These are phyloP conservation scores for Pythium phragmitis DNA, from an alignment of 352 stramenopile species.

Conservation along the genomic window DNA sequence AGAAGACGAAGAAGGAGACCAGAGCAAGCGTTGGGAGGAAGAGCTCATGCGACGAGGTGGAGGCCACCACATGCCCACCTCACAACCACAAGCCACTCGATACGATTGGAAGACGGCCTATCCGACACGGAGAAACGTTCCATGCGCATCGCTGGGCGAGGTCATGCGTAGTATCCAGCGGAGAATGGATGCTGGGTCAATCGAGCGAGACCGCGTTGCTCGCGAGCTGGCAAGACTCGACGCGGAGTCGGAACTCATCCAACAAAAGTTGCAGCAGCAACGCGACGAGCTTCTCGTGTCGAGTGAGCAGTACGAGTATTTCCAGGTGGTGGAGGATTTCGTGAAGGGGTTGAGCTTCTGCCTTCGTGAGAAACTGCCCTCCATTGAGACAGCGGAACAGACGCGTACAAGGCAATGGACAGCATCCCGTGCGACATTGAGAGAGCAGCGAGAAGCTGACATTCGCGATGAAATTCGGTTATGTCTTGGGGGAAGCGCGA, in stretches of 20 bases:
- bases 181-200: constrained; percentile 39
- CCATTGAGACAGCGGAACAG: constrained; percentile 49
- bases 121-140: constrained; percentile 49
- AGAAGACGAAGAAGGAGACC: constrained; percentile 36
- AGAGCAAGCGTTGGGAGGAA: constrained; percentile 67
- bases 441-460: constrained; percentile 11
- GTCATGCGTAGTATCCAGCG: constrained; percentile 56
- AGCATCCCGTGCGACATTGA: constrained; percentile 3
- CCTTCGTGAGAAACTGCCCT: constrained; percentile 56
- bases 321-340: constrained; percentile 73
- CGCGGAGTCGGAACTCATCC: constrained; percentile 42
- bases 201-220: constrained; percentile 45
- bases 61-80: constrained; percentile 32
- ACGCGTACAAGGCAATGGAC: constrained; percentile 28
- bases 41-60: constrained; percentile 69
- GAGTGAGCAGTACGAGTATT: constrained; percentile 79
- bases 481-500: neutral
- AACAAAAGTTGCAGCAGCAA: constrained; percentile 44
- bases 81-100: constrained; percentile 1
- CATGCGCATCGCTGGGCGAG: constrained; percentile 43
- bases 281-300: constrained; percentile 45
- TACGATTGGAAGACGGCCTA: constrained; percentile 31
- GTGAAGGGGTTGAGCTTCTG: constrained; percentile 76
- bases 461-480: constrained; percentile 24
- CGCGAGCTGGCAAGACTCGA: constrained; percentile 58